Base-by-base conservation (phyloP, 208 protist species). In the Wallacemonas sp. region DNA sequence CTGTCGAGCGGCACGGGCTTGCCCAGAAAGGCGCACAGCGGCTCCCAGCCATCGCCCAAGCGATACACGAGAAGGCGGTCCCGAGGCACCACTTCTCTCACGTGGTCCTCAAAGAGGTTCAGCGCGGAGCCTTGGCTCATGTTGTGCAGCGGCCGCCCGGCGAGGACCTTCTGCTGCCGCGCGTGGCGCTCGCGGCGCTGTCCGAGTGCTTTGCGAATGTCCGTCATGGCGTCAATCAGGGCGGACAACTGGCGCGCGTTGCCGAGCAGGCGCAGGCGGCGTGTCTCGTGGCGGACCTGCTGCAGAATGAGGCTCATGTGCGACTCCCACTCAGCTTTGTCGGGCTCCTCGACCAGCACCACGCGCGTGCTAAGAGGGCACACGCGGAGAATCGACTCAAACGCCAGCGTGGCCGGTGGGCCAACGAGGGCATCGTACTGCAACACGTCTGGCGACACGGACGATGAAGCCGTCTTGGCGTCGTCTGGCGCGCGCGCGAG, bases 1-100 rank as follows among this genome's bases (percentile, higher is more conserved):
- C n/a, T 42, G 52, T 59, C 52, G 12, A 59, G 14, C 29, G 84
- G 86, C 5, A 86, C 54, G 7, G 76, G 80, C 49, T 73, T 65
- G 25, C 65, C 62, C 2, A 95, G 77, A 66, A 95, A 95, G 5
- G 31, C 31, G 63, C 86, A 95, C 28, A 95, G 67, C 14, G 86
- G 84, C 55, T 75, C 75, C 90, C 90, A 95, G n/a, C 90, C 90
- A 7, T 92, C 83, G 26, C 67, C 67, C 26, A 85, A 66, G 29
- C 79, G 82, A 69, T 86, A 95, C 3, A 95, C 76, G 26, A 95
- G 79, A 52, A 95, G 70, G 2, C 90, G 82, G 59, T 95, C 90
- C 1, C 74, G 59, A 45, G 90, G 86, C 22, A 93, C 83, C 4
- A 84, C 72, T 25, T 81, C 72, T 70, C 79, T 84, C 36, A 95